Evolutionary conservation across 306 rosid genomes (phyloP), one percentile per base, ranked within the genome.

Genomic region (Coriaria nepalensis): DNA sequence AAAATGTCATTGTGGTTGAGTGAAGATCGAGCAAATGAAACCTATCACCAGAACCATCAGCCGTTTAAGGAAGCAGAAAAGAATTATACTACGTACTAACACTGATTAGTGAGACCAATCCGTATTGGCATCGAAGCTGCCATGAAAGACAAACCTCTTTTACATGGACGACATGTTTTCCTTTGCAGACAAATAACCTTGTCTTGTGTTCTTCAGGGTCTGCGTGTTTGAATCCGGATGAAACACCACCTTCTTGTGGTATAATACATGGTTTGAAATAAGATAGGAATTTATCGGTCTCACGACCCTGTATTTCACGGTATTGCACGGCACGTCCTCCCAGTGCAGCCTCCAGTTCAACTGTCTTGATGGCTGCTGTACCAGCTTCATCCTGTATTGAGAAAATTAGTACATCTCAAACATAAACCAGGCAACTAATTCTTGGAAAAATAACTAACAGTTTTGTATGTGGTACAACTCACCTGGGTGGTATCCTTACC

Each of bases 261-360:
- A 88, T 84, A 63, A 88, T 84, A 53, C 97, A 88, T 35, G 95
- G 97, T 73, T 73, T 88, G 60, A 90, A 90, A 69, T 79, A 79
- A 12, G 97, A 90, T 37, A 84, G 71, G 64, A 90, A 84, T 59
- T 81, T 90, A 43, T 80, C 87, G 6, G 94, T 90, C 74, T 90
- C 97, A 45, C 75, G 81, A 64, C 97, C 97, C 55, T 90, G 95
- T 49, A 78, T 72, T 77, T 90, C 97, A 32, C 95, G 95, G 53
- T 84, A 84, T 71, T 90, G 97, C 59, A 90, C 95, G 61, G 95
- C 97, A 44, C 95, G 94, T 49, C 95, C 97, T 65, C 97, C 97
- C 50, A 90, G 87, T 54, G 86, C 71, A 64, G 97, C 95, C 77
- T 90, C 95, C 67, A 90, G 68, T 69, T 90, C 97, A 46, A 90